Percentiles rank a stretch among this genome's conserved stretches.
Evolutionary conservation across 1,139 yeast species (phyloP).

Genomic region (Pichia sp.): DNA sequence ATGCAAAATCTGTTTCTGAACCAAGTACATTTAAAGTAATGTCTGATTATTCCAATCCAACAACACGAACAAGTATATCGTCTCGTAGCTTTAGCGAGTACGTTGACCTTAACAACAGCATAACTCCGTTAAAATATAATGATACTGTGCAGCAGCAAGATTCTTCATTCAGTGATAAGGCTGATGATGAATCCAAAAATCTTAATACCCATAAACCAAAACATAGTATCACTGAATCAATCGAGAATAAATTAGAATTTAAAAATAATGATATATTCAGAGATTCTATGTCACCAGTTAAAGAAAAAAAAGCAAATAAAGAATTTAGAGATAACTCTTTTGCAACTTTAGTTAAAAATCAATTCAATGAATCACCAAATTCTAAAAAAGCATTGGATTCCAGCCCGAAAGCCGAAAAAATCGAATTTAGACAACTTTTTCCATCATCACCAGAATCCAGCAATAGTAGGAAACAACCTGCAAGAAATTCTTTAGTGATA

Average conservation of each 20-base stretch:
- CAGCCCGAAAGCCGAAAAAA: background rate
- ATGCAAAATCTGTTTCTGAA: constrained; percentile 19
- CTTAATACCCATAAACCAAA: background rate
- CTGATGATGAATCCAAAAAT: background rate
- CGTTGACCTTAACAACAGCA: constrained; percentile 10
- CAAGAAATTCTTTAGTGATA: background rate
- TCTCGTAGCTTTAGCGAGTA: constrained; percentile 12
- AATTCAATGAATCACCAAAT: constrained; percentile 1
- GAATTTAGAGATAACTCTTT: constrained; percentile 10
- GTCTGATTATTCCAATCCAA: constrained; percentile 42
- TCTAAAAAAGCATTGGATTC: background rate
- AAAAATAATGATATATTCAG: constrained; percentile 31
- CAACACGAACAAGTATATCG: constrained; percentile 29
- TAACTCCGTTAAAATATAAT: background rate
- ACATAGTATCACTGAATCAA: background rate
- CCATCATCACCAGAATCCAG: background rate
- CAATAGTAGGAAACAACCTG: background rate
- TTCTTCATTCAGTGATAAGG: background rate
- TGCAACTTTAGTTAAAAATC: constrained; percentile 8
- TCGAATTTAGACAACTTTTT: constrained; percentile 6
- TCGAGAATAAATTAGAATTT: background rate
- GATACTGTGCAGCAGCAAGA: background rate
- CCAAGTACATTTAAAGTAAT: constrained; percentile 25
- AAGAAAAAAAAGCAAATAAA: background rate
- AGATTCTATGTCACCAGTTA: constrained; percentile 27